phyloP scores from a whole-genome alignment of 352 stramenopile species.

The Phytopythium kandeliae region DNA sequence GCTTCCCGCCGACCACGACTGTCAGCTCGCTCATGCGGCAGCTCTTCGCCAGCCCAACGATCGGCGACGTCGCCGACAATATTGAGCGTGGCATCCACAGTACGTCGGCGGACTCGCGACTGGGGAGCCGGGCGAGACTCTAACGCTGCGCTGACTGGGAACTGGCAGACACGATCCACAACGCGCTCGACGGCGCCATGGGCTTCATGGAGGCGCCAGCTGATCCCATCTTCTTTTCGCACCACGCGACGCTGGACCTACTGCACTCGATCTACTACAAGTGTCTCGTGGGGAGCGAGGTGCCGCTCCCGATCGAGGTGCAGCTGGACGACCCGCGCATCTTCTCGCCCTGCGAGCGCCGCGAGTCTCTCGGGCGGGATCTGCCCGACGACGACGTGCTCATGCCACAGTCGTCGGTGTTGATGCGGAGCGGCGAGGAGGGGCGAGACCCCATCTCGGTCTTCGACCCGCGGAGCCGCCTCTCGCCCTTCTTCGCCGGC shows the following conservation, averaged over 20 bases:
- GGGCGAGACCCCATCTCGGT: conserved; percentile 40
- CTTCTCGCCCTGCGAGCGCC: conserved; percentile 51
- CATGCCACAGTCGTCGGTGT: conserved; percentile 44
- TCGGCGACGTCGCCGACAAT: conserved; percentile 53
- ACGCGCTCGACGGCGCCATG: conserved; percentile 62
- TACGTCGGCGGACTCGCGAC: no score
- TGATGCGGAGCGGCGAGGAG: conserved; percentile 46
- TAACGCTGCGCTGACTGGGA: conserved; percentile 1
- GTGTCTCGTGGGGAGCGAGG: conserved; percentile 62
- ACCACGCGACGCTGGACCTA: conserved; percentile 79
- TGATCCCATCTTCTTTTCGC: conserved; percentile 86
- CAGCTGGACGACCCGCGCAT: conserved; percentile 58
- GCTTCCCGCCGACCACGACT: conserved; percentile 60
- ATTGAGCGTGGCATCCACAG: conserved; percentile 74
- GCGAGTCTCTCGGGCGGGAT: conserved; percentile 19
- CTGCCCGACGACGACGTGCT: conserved; percentile 46
- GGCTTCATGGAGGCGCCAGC: conserved; percentile 61
- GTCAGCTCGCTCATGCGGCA: conserved; percentile 73
- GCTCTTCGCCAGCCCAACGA: conserved; percentile 63
- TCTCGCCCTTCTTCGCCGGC: conserved; percentile 47
- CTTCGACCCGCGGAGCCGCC: conserved; percentile 36
- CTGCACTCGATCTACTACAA: conserved; percentile 85
- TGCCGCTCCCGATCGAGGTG: conserved; percentile 37
- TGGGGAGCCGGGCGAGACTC: no score
- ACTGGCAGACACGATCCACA: conserved; percentile 86